A percentile compares a stretch with the other conserved stretches of the same genome.
Conservation (phyloP, 768 basidiomycete genomes). For the Boletus bicolor region DNA sequence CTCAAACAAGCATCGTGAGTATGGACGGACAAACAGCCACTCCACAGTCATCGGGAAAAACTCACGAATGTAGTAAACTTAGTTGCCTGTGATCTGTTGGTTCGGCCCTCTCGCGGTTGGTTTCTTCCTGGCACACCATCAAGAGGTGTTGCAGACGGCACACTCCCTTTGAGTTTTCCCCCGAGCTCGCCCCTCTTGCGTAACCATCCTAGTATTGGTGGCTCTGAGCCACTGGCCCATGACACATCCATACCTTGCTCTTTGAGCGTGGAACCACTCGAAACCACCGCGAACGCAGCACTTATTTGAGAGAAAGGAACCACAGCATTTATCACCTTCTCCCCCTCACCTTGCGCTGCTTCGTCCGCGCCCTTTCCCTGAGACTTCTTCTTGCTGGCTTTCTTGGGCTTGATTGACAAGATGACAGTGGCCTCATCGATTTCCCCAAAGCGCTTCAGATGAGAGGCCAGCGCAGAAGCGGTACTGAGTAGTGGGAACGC, state of each 20-base stretch:
- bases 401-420: constrained; percentile 60
- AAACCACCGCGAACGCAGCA: constrained; percentile 74
- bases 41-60: neutral
- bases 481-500: constrained; percentile 39
- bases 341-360: constrained; percentile 37
- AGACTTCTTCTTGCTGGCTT: constrained; percentile 39
- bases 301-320: constrained; percentile 75
- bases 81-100: constrained; percentile 12
- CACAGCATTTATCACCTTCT: constrained; percentile 64
- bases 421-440: constrained; percentile 65
- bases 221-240: constrained; percentile 73
- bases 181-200: constrained; percentile 69
- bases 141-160: constrained; percentile 24
- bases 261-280: constrained; percentile 53
- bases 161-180: constrained; percentile 4
- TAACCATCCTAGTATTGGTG: constrained; percentile 68
- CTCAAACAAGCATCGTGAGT: constrained; percentile 6
- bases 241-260: constrained; percentile 62
- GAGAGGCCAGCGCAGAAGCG: constrained; percentile 23
- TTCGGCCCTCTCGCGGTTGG: neutral
- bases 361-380: constrained; percentile 24
- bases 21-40: neutral
- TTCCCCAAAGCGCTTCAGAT: constrained; percentile 61
- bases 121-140: constrained; percentile 4
- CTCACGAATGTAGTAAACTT: constrained; percentile 46